These are phyloP conservation scores for Moniliophthora roreri DNA, from an alignment of 1,284 basidiomycete species.

Conservation along the genomic window DNA sequence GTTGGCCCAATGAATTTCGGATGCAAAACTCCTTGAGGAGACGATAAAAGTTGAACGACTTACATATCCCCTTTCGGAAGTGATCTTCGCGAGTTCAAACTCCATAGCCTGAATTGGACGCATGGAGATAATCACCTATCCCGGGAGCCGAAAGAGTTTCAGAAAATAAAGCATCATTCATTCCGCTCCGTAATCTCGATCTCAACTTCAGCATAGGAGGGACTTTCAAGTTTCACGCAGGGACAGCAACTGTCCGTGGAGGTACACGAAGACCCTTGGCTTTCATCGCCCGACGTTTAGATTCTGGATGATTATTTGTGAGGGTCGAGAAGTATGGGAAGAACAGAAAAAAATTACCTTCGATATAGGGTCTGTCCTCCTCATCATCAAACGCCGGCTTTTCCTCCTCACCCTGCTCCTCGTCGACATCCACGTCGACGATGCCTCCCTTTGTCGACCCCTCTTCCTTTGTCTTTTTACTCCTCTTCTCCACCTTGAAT, in stretches of 20 bases:
- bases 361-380: conserved; percentile 68
- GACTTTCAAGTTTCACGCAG: background rate
- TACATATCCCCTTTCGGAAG: too few relatives aligned
- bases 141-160: too few relatives aligned
- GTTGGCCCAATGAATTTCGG: too few relatives aligned
- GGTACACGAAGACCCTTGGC: conserved; percentile 70
- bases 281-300: conserved; percentile 71
- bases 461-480: conserved; percentile 40
- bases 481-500: conserved; percentile 86
- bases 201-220: too few relatives aligned
- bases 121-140: too few relatives aligned
- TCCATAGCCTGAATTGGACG: too few relatives aligned
- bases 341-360: conserved; percentile 49
- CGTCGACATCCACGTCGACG: conserved; percentile 26
- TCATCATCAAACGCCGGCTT: conserved; percentile 59
- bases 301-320: conserved; percentile 43
- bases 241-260: conserved; percentile 36
- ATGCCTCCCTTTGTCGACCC: conserved; percentile 36
- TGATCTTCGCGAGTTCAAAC: too few relatives aligned
- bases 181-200: too few relatives aligned
- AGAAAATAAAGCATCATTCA: too few relatives aligned
- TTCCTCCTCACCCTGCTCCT: conserved; percentile 27
- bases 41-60: too few relatives aligned
- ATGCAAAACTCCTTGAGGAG: too few relatives aligned
- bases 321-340: conserved; percentile 15